These are phyloP conservation scores for Boletus nobilissimus DNA, from an alignment of 1,284 basidiomycete genomes.

Conservation along the genomic window DNA sequence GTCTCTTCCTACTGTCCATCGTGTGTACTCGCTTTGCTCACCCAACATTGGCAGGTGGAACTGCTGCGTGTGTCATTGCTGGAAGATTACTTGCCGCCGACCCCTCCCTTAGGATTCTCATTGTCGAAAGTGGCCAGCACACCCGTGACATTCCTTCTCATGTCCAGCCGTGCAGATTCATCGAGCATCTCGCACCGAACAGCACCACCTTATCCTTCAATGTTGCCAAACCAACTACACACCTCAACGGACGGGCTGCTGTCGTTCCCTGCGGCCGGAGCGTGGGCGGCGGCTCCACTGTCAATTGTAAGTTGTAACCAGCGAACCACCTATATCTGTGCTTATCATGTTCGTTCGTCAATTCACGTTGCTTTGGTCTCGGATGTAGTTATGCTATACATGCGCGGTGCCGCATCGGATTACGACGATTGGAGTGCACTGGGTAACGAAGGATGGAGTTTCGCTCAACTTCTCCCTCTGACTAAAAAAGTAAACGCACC, in stretches of 20 bases:
- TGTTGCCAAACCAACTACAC: conserved; percentile 52
- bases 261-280: conserved; percentile 58
- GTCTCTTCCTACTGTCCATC: background rate
- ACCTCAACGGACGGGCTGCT: conserved; percentile 57
- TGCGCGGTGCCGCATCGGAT: conserved; percentile 63
- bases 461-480: conserved; percentile 58
- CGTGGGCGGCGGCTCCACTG: conserved; percentile 68
- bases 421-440: conserved; percentile 65
- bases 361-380: background rate
- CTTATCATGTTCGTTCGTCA: background rate
- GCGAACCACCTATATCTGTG: background rate
- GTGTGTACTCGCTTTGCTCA: background rate
- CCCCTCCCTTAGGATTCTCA: conserved; percentile 35
- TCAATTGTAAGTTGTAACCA: conserved; percentile 58
- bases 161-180: conserved; percentile 60
- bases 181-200: conserved; percentile 51
- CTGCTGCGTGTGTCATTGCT: conserved; percentile 34
- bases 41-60: conserved; percentile 28
- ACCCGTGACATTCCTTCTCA: conserved; percentile 52
- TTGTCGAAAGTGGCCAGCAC: conserved; percentile 28
- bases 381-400: conserved; percentile 61
- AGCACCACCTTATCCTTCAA: conserved; percentile 57
- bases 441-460: conserved; percentile 65
- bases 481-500: conserved; percentile 60
- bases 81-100: conserved; percentile 30